Evolutionary conservation across 176 grass and related monocot species (phyloP), one percentile per base, ranked within the genome.

Genomic region (Ananas comosus): DNA sequence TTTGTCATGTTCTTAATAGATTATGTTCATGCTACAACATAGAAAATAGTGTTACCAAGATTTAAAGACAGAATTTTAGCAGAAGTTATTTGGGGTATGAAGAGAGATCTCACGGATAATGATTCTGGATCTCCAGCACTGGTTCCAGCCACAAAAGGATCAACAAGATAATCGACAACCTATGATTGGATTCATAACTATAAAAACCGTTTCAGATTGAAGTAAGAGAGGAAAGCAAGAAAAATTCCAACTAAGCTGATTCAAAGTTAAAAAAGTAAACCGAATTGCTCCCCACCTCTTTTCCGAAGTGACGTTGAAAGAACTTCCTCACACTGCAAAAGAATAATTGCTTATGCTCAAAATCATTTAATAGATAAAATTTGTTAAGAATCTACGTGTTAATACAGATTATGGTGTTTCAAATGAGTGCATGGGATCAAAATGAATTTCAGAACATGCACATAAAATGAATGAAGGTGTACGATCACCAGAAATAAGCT

Each of bases 131-230:
- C 94, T 82, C 89, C 94, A 67, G 50, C 94, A 82, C 86, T 97
- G 57, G 86, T 92, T 76, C 94, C 89, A 77, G 94, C 89, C 76
- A 97, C 94, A 90, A 97, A 92, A 68, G 93, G 89, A 76, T 97
- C 94, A 72, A 97, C 78, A 69, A 90, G 82, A 74, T 90, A 97
- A 68, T 97, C 94, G 70, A 97, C 94, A 66, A 97, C 86, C 94
- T 97, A 77, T 29, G 83, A 82, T 53, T 18, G 28, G 71, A 18
- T 63, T 70, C 23, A 25, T 83, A 64, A n/a, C 63, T 50, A 42
- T 42, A 42, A 42, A 33, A 57, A 19, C 56, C 2, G 3, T 19
- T 61, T 61, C 56, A 14, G 13, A 17, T 48, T 14, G 2, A 47
- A 66, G 48, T 16, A 61, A 72, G 53, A 17, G 29, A 21, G 1